These are phyloP conservation scores for Pleurozium schreberi DNA, from an alignment of 225 moss, liverwort and hornwort genomes.

Conservation along the genomic window DNA sequence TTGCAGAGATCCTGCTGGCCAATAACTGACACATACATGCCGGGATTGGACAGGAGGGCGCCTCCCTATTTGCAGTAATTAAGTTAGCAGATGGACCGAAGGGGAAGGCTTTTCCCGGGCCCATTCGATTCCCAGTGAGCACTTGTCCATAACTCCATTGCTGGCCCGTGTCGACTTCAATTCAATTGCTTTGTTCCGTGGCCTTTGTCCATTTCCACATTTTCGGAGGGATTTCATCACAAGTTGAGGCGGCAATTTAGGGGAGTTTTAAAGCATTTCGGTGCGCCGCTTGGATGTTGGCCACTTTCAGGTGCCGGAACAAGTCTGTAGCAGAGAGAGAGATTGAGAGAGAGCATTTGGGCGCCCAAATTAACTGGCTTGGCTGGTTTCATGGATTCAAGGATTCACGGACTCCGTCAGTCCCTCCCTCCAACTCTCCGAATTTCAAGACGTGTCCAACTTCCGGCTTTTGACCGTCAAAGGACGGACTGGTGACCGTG, in stretches of 20 bases:
- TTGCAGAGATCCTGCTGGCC: slow-evolving; percentile 4
- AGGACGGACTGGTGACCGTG: too few species aligned
- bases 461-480: too few species aligned
- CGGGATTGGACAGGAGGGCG: neutral
- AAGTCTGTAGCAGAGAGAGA: neutral
- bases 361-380: neutral
- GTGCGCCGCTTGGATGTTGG: neutral
- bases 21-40: neutral
- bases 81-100: neutral
- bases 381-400: neutral
- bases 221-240: neutral
- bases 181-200: neutral
- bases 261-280: neutral
- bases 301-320: neutral
- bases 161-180: neutral
- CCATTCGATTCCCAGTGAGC: neutral
- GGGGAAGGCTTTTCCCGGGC: neutral
- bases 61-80: neutral
- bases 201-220: neutral
- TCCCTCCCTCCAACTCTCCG: neutral
- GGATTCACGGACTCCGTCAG: neutral
- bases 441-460: neutral
- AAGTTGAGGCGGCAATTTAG: neutral
- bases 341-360: too few species aligned
- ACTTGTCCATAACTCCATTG: neutral